Percentiles rank a stretch among this genome's conserved stretches.
Conservation (phyloP, 768 basidiomycete species). For the Scleroderma bovista region DNA sequence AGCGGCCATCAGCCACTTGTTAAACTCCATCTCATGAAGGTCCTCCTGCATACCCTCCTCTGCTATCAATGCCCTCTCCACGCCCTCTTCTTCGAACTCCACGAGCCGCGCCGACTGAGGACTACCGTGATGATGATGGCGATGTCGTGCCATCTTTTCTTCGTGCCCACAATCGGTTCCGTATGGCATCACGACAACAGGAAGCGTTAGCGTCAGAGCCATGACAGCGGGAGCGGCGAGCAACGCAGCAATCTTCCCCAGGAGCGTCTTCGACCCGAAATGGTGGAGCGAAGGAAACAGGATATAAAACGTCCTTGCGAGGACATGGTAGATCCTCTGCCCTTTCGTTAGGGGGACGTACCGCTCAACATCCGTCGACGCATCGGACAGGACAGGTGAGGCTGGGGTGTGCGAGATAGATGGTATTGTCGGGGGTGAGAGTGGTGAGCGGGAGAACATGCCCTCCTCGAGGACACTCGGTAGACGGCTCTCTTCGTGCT, state of each 20-base stretch:
- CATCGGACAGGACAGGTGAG: slow-evolving; percentile 35
- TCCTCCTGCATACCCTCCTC: slow-evolving; percentile 71
- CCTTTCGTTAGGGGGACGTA: slow-evolving; percentile 37
- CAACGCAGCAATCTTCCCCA: slow-evolving; percentile 68
- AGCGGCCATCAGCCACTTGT: slow-evolving; percentile 78
- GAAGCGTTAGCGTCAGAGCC: slow-evolving; percentile 80
- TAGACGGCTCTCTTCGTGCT: slow-evolving; percentile 6
- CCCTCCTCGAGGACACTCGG: slow-evolving; percentile 11
- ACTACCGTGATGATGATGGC: slow-evolving; percentile 20
- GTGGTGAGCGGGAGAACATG: slow-evolving; percentile 8
- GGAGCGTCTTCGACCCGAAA: slow-evolving; percentile 62
- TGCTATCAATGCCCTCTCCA: slow-evolving; percentile 63
- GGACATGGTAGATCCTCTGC: slow-evolving; percentile 30
- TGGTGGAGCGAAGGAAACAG: slow-evolving; percentile 83
- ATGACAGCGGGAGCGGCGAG: slow-evolving; percentile 87
- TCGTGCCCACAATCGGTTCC: slow-evolving; percentile 11
- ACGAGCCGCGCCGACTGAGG: slow-evolving; percentile 44
- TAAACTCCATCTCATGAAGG: slow-evolving; percentile 58
- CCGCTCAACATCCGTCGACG: slow-evolving; percentile 40
- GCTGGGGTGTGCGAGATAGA: slow-evolving; percentile 53
- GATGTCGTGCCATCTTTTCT: slow-evolving; percentile 15
- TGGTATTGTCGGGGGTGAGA: slow-evolving; percentile 38
- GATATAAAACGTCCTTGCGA: slow-evolving; percentile 47
- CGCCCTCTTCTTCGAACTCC: slow-evolving; percentile 73
- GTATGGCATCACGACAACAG: slow-evolving; percentile 75